Evolutionary conservation across 139 green algal species (phyloP).

Genomic region (Diplosphaera chodatii): DNA sequence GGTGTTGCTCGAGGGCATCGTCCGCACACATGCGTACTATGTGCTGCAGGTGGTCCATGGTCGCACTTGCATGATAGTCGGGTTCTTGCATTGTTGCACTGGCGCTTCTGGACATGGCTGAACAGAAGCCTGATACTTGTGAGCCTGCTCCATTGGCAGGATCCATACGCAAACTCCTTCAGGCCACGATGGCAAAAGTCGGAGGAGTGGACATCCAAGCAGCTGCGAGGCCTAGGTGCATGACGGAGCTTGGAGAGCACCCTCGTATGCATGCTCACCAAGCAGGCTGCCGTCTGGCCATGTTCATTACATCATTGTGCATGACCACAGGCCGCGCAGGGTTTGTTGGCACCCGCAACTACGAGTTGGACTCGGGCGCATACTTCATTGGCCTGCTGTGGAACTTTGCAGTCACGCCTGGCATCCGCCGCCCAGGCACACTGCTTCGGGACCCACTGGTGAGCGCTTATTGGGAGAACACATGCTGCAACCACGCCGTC

Average conservation of each 20-base stretch:
- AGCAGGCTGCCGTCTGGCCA: no score
- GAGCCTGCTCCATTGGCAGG: neutral
- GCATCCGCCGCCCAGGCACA: conserved; percentile 18
- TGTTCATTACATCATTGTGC: neutral
- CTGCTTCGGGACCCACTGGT: conserved; percentile 22
- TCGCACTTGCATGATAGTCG: no score
- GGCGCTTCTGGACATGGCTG: no score
- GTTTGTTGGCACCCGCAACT: conserved; percentile 57
- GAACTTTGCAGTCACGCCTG: conserved; percentile 37
- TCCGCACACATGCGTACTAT: neutral
- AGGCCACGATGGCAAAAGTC: neutral
- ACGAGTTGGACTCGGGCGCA: conserved; percentile 54
- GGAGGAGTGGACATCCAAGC: neutral
- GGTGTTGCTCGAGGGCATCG: neutral
- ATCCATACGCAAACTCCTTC: neutral
- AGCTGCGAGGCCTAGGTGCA: neutral
- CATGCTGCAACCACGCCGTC: no score
- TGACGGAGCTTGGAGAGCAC: neutral
- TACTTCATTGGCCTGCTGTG: conserved; percentile 61
- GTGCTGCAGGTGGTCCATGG: neutral
- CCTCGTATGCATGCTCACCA: no score
- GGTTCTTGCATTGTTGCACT: no score
- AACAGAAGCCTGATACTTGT: no score
- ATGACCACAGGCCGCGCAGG: conserved; percentile 36
- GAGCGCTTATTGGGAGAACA: no score